These are phyloP conservation scores for Athelia psychrophila DNA, from an alignment of 1,284 basidiomycete species.

Conservation along the genomic window DNA sequence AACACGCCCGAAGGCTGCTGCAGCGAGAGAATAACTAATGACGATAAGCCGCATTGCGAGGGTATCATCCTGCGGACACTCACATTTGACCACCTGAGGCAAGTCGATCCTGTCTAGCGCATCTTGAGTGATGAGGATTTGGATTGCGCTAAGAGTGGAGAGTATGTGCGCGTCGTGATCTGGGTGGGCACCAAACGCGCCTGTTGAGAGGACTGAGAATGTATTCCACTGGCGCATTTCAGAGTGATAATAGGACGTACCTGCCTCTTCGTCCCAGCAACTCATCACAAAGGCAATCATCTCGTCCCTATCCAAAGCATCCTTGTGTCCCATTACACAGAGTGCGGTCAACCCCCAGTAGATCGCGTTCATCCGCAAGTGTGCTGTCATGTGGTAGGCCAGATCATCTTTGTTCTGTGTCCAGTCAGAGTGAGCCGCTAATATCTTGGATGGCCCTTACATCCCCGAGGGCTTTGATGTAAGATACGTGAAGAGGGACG, in stretches of 20 bases:
- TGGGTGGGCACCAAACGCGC: slow-evolving; percentile 90
- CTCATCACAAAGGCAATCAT: slow-evolving; percentile 90
- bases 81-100: slow-evolving; percentile 75
- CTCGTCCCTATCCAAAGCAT: slow-evolving; percentile 79
- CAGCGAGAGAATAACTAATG: slow-evolving; percentile 75
- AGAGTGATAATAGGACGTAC: slow-evolving; percentile 39
- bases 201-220: slow-evolving; percentile 36
- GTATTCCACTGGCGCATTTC: neutral
- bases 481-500: slow-evolving; percentile 63
- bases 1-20: slow-evolving; percentile 88
- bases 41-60: neutral
- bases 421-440: neutral
- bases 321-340: slow-evolving; percentile 73
- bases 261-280: slow-evolving; percentile 91
- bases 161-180: slow-evolving; percentile 91
- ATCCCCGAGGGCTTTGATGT: slow-evolving; percentile 73
- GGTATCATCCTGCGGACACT: slow-evolving; percentile 22
- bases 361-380: slow-evolving; percentile 93
- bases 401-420: slow-evolving; percentile 80
- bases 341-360: slow-evolving; percentile 96
- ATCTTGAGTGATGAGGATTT: slow-evolving; percentile 87
- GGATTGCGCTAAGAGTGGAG: slow-evolving; percentile 87
- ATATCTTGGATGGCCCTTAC: slow-evolving; percentile 28
- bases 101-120: slow-evolving; percentile 73
- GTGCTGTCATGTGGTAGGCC: slow-evolving; percentile 91